Evolutionary conservation across 2,329 filamentous ascomycete genomes (phyloP).

Genomic region (Neonectria hederae): DNA sequence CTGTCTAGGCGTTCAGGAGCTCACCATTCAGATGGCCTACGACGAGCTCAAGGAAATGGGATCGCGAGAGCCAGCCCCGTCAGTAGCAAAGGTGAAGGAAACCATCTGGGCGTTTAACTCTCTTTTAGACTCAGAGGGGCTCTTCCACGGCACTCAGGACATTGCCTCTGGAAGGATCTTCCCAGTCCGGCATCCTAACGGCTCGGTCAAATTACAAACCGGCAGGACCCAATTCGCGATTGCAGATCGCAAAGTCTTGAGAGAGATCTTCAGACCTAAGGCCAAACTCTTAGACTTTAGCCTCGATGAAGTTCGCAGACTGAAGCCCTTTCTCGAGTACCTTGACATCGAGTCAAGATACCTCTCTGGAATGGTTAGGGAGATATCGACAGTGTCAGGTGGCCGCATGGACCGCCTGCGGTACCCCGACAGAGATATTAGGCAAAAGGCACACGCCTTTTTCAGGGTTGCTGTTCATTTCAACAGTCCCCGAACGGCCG

Average conservation of each 20-base stretch:
- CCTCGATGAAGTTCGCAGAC: constrained; percentile 43
- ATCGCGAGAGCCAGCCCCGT: neutral
- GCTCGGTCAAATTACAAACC: constrained; percentile 19
- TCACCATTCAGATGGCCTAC: constrained; percentile 45
- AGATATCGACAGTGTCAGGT: constrained; percentile 44
- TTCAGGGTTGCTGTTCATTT: constrained; percentile 39
- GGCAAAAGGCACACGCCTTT: constrained; percentile 44
- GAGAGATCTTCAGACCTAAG: constrained; percentile 38
- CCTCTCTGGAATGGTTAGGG: constrained; percentile 46
- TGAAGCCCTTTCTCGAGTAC: constrained; percentile 49
- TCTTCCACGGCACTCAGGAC: constrained; percentile 5
- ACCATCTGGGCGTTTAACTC: constrained; percentile 47
- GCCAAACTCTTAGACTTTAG: constrained; percentile 50
- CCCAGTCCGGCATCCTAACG: constrained; percentile 38
- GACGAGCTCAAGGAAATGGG: constrained; percentile 42
- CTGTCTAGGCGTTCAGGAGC: constrained; percentile 41
- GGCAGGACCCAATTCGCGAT: constrained; percentile 45
- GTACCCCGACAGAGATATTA: constrained; percentile 40
- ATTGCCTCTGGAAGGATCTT: constrained; percentile 31
- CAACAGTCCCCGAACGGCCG: constrained; percentile 28
- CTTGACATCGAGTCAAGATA: constrained; percentile 43
- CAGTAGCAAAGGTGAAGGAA: constrained; percentile 41
- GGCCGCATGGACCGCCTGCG: constrained; percentile 31
- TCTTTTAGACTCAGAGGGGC: constrained; percentile 33
- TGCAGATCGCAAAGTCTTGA: constrained; percentile 45